These are phyloP conservation scores for Russula dissimulans DNA, from an alignment of 768 basidiomycete genomes.

Conservation along the genomic window DNA sequence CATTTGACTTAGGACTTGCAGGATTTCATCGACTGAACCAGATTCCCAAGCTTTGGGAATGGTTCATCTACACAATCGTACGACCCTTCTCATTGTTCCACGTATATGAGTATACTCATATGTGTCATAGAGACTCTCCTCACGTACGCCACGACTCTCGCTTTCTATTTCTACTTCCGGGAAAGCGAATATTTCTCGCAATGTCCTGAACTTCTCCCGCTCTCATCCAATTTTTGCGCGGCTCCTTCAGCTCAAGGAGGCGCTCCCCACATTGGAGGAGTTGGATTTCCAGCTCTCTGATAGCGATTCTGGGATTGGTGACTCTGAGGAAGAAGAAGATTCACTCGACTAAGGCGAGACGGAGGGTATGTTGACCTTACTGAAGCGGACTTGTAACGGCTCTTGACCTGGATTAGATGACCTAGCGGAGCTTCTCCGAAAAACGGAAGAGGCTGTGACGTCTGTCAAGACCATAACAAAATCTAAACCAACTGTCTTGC, in stretches of 20 bases:
- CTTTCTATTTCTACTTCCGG: conserved; percentile 88
- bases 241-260: conserved; percentile 75
- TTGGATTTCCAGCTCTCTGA: conserved; percentile 61
- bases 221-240: conserved; percentile 66
- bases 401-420: conserved; percentile 9
- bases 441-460: conserved; percentile 17
- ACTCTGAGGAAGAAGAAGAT: conserved; percentile 36
- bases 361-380: conserved; percentile 32
- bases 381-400: conserved; percentile 6
- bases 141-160: conserved; percentile 82
- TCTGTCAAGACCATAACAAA: conserved; percentile 14
- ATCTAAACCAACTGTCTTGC: conserved; percentile 15
- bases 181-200: conserved; percentile 54
- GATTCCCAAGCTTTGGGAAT: conserved; percentile 58
- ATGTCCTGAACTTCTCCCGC: conserved; percentile 50
- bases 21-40: conserved; percentile 38
- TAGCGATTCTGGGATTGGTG: conserved; percentile 30
- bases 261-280: conserved; percentile 71
- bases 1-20: conserved; percentile 23
- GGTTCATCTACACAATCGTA: conserved; percentile 83
- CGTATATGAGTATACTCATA: neutral
- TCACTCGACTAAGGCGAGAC: conserved; percentile 34
- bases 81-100: conserved; percentile 27
- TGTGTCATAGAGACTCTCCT: conserved; percentile 64
- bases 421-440: conserved; percentile 12